Evolutionary conservation across 441 rosid species (phyloP), one percentile per base, ranked within the genome.

Genomic region (Lepidium campestre): DNA sequence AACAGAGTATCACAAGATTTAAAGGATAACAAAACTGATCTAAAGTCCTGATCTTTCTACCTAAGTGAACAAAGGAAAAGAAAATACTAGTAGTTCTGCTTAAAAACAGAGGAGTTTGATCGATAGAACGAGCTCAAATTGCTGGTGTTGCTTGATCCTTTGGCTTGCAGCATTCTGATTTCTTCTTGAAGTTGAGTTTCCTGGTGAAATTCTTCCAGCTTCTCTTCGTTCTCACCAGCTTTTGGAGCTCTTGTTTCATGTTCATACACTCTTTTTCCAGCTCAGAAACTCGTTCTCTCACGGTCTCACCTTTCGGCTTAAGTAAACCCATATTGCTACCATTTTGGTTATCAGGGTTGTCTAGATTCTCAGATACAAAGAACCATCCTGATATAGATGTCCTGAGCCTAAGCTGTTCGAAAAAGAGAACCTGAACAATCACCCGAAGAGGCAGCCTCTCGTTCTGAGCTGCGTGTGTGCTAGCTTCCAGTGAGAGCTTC

Each of bases 381-480:
- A 86, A 78, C 92, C 87, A 84, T 32, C 89, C 74, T 0, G 92
- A 80, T 22, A 84, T 44, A n/a, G 92, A 84, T 34, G 86, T 84
- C 19, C 89, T 87, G 19, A 84, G 86, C 12, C 84, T 80, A 66
- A 86, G 80, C 66, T 86, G 89, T 61, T 86, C 89, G 15, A 84
- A 84, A 75, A 84, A 86, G 18, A 83, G 80, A 58, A 83, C 86
- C 65, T 86, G 88, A 62, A 86, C 83, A 5, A 86, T 78, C 68
- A 84, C 82, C 0, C 89, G 71, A 25, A 86, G 86, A 41, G 92
- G 92, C 10, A 86, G 69, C 76, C 87, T 77, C 77, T 86, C 92
- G 63, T 86, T 86, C 68, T 86, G 92, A 57, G 92, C 86, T 2
- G 85, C 89, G 36, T 86, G 92, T 0, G 89, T 84, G 82, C 87